Conservation (phyloP, 371 early-diverging fungal genomes). For the Haplosporangium sp. region DNA sequence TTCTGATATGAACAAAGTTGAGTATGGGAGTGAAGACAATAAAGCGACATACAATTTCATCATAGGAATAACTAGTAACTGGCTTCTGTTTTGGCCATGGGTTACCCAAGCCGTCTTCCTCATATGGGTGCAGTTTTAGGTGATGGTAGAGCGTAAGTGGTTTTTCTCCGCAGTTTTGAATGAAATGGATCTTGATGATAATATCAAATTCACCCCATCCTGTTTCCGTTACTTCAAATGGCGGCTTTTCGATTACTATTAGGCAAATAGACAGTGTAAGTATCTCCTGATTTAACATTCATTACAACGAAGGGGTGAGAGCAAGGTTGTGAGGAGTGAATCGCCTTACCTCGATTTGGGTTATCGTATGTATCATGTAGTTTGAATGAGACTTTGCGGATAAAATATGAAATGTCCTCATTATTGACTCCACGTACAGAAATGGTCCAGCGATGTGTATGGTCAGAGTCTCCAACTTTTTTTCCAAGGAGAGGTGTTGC, state of each 20-base stretch:
- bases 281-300: too few relatives aligned
- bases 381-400: constrained; percentile 93
- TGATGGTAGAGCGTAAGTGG: constrained; percentile 87
- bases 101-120: constrained; percentile 72
- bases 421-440: constrained; percentile 89
- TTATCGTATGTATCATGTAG: constrained; percentile 97
- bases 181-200: constrained; percentile 90
- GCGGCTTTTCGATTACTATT: constrained; percentile 82
- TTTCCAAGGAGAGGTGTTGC: constrained; percentile 76
- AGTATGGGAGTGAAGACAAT: too few relatives aligned
- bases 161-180: constrained; percentile 81
- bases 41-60: constrained; percentile 73
- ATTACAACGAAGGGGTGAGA: not conserved
- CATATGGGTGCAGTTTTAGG: constrained; percentile 83
- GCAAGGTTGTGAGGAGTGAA: not conserved
- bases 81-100: constrained; percentile 83
- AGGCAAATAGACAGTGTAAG: not conserved
- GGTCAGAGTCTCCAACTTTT: constrained; percentile 75
- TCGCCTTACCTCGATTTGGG: constrained; percentile 71
- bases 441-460: constrained; percentile 89
- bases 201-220: constrained; percentile 99
- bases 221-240: constrained; percentile 94
- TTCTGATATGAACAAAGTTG: not conserved
- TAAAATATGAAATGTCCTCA: constrained; percentile 86
- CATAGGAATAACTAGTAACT: constrained; percentile 81